A percentile compares a stretch with the other conserved stretches of the same genome.
Conservation (phyloP, 495 filamentous ascomycete species). For the Parmelia sp. region DNA sequence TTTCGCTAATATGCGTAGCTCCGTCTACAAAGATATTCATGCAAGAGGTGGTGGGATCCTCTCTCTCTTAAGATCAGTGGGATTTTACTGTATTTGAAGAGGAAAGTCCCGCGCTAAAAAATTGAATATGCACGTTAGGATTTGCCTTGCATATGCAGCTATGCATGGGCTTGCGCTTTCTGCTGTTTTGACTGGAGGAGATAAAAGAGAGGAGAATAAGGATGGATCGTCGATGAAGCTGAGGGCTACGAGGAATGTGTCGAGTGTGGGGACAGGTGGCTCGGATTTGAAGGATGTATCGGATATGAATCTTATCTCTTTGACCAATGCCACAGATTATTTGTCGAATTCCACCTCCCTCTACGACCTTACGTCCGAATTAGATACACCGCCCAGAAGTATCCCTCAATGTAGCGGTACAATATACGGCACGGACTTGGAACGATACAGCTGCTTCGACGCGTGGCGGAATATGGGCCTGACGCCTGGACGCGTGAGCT, state of each 20-base stretch:
- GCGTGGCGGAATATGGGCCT: not conserved
- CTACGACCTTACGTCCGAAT: not conserved
- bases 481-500: not conserved
- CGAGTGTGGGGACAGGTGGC: not conserved
- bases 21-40: not conserved
- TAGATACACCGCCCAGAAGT: not conserved
- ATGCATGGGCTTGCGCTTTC: not conserved
- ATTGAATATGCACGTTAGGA: not conserved
- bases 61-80: not conserved
- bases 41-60: not conserved
- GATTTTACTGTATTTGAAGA: not conserved
- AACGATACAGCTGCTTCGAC: constrained; percentile 4
- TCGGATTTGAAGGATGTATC: not conserved
- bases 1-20: not conserved
- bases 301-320: not conserved
- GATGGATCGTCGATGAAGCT: not conserved
- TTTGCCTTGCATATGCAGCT: not conserved
- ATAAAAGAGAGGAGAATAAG: not conserved
- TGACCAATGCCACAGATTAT: no score
- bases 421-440: not conserved
- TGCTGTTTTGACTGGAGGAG: not conserved
- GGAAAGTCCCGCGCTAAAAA: no score
- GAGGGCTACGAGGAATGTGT: not conserved
- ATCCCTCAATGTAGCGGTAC: not conserved
- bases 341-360: not conserved